Evolutionary conservation across 192 early-diverging fungal genomes (phyloP).

Genomic region (Coemansia sp.): DNA sequence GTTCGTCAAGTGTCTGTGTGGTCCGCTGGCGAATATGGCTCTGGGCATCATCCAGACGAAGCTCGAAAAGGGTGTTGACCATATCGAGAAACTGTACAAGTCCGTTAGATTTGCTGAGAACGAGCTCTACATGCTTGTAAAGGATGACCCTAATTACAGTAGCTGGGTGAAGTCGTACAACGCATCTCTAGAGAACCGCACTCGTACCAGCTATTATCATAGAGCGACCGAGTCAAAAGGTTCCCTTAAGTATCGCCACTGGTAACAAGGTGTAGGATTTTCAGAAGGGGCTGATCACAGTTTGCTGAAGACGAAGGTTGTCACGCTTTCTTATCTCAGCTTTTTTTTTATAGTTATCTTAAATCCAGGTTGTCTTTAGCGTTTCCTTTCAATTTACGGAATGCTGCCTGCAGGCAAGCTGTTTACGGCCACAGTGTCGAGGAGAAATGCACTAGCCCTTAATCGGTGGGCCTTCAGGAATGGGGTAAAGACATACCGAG

Average conservation of each 20-base stretch:
- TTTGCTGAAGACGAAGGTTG: no score
- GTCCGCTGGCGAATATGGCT: background rate
- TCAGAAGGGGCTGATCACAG: no score
- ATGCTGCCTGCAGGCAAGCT: slow-evolving; percentile 6
- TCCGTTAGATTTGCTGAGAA: background rate
- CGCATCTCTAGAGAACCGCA: background rate
- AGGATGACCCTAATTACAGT: background rate
- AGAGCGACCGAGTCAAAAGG: no score
- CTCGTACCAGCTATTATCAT: background rate
- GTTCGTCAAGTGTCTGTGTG: background rate
- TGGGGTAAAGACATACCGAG: background rate
- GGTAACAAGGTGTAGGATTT: no score
- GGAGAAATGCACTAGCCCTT: background rate
- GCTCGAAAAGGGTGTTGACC: background rate
- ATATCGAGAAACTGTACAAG: background rate
- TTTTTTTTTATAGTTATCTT: background rate
- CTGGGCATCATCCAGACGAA: background rate
- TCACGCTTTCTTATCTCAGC: background rate
- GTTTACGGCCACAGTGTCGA: background rate
- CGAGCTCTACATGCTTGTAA: background rate
- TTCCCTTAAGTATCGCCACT: no score
- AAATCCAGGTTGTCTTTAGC: background rate
- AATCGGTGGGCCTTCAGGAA: background rate
- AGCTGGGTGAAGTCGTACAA: background rate
- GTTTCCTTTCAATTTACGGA: background rate